Evolutionary conservation across 1,284 basidiomycete species (phyloP).

Genomic region (Golubevia pallescens): DNA sequence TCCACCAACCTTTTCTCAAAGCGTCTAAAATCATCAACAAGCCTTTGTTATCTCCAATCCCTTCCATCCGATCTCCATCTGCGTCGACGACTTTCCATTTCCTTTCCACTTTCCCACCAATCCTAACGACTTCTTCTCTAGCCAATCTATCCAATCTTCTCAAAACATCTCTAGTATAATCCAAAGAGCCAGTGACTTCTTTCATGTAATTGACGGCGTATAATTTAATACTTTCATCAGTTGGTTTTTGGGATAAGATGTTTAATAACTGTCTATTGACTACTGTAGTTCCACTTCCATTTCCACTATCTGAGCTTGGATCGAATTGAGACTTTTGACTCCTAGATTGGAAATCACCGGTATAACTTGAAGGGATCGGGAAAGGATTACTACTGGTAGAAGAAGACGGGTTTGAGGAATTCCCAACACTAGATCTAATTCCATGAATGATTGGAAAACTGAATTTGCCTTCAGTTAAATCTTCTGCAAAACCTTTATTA

Average conservation of each 20-base stretch:
- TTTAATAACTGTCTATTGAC: slow-evolving; percentile 37
- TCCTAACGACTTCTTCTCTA: slow-evolving; percentile 22
- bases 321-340: no score
- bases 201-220: slow-evolving; percentile 57
- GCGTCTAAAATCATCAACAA: slow-evolving; percentile 35
- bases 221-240: slow-evolving; percentile 46
- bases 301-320: neutral
- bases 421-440: slow-evolving; percentile 67
- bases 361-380: no score
- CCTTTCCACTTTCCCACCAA: slow-evolving; percentile 10
- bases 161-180: slow-evolving; percentile 52
- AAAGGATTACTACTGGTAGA: neutral
- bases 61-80: neutral
- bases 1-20: slow-evolving; percentile 25
- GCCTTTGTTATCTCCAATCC: neutral
- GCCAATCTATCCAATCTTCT: slow-evolving; percentile 34
- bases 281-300: slow-evolving; percentile 1
- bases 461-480: slow-evolving; percentile 94
- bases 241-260: slow-evolving; percentile 50
- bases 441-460: slow-evolving; percentile 92
- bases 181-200: slow-evolving; percentile 44
- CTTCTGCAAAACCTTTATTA: slow-evolving; percentile 94
- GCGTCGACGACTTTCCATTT: no score
- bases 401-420: neutral
- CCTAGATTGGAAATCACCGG: no score